Conservation (phyloP, 1,284 basidiomycete species). For the Wolfiporia cocos region DNA sequence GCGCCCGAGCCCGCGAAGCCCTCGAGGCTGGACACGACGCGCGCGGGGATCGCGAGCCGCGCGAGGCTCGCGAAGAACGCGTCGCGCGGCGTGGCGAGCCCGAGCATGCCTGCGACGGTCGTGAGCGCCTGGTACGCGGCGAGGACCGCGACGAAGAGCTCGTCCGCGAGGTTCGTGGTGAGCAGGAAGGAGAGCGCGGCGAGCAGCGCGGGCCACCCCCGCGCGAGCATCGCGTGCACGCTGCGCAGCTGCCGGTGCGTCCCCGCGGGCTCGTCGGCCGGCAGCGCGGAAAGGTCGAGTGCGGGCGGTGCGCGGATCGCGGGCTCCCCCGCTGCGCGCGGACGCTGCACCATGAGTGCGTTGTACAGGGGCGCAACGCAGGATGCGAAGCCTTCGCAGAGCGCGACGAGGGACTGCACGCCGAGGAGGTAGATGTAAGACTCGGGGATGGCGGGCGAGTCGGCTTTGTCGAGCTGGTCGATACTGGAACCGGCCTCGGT, state of each 20-base stretch:
- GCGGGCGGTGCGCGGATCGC: constrained; percentile 68
- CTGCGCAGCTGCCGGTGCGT: constrained; percentile 52
- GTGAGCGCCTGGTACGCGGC: constrained; percentile 81
- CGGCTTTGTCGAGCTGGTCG: constrained; percentile 94
- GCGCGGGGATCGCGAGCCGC: constrained; percentile 83
- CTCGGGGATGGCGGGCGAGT: constrained; percentile 88
- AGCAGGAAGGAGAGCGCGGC: constrained; percentile 88
- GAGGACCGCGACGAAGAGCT: constrained; percentile 82
- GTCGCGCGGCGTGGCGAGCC: constrained; percentile 83
- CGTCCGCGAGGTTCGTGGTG: constrained; percentile 83
- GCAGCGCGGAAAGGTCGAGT: constrained; percentile 57
- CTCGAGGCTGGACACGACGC: constrained; percentile 82
- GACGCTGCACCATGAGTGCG: constrained; percentile 58
- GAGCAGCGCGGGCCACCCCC: constrained; percentile 86
- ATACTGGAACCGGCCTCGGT: constrained; percentile 48
- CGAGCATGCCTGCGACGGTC: constrained; percentile 86
- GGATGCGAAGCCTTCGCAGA: constrained; percentile 84
- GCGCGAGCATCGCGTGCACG: constrained; percentile 75
- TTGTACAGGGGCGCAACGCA: constrained; percentile 70
- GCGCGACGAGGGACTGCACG: constrained; percentile 81
- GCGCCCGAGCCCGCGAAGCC: constrained; percentile 32
- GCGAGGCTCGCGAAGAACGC: constrained; percentile 86
- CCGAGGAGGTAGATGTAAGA: constrained; percentile 90
- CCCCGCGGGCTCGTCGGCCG: constrained; percentile 49
- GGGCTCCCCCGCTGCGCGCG: constrained; percentile 59